Percentiles rank a stretch among this genome's conserved stretches.
Evolutionary conservation across 2,329 filamentous ascomycete species (phyloP).

Genomic region (Pestalotiopsis sp.): DNA sequence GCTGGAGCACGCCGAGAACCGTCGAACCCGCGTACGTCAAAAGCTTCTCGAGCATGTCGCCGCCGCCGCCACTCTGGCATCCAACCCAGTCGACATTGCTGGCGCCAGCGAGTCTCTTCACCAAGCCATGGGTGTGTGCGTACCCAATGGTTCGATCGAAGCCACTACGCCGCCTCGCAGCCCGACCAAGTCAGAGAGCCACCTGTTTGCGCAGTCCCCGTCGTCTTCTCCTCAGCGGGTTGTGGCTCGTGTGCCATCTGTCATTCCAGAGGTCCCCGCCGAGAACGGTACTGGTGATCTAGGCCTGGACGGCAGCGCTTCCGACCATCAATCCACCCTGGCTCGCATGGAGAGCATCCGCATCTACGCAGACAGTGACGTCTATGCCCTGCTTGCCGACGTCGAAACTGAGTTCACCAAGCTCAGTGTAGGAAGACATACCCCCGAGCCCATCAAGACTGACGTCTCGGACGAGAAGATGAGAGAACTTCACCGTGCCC

Average conservation of each 20-base stretch:
- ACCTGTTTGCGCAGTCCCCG: conserved; percentile 33
- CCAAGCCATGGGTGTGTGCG: conserved; percentile 40
- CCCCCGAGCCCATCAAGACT: conserved; percentile 19
- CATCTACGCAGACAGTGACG: conserved; percentile 68
- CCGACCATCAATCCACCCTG: conserved; percentile 27
- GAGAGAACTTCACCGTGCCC: conserved; percentile 47
- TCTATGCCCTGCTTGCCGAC: conserved; percentile 67
- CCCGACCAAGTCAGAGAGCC: conserved; percentile 48
- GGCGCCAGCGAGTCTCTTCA: conserved; percentile 43
- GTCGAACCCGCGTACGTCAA: conserved; percentile 73
- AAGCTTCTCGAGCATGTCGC: conserved; percentile 83
- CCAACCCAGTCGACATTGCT: conserved; percentile 28
- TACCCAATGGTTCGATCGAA: conserved; percentile 38
- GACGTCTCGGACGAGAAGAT: conserved; percentile 35
- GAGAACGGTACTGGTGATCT: conserved; percentile 43
- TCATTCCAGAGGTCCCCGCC: conserved; percentile 53
- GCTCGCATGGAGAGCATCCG: conserved; percentile 62
- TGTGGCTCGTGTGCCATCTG: conserved; percentile 56
- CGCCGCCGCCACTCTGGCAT: conserved; percentile 61
- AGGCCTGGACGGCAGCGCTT: conserved; percentile 21
- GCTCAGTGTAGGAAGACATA: conserved; percentile 35
- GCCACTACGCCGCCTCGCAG: conserved; percentile 61
- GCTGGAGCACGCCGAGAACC: conserved; percentile 79
- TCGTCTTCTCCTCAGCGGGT: conserved; percentile 54
- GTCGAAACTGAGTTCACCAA: conserved; percentile 63